Conservation (phyloP, 352 stramenopile species). For the Pythium aristosporum region DNA sequence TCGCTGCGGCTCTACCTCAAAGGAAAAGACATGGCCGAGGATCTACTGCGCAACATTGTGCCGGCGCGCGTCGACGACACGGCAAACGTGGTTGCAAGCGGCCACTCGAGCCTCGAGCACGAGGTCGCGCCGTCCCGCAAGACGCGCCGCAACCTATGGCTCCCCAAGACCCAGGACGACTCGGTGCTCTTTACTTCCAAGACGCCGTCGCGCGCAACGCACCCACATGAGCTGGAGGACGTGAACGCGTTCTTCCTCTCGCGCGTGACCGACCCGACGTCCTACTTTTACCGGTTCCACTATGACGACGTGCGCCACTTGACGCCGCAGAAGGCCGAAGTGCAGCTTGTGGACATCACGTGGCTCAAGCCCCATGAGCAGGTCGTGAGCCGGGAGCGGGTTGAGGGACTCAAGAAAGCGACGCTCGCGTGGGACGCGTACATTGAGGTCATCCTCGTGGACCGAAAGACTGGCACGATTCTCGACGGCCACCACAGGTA, state of each 20-base stretch:
- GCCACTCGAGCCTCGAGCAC: constrained; percentile 56
- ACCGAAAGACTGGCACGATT: constrained; percentile 76
- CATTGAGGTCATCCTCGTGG: constrained; percentile 77
- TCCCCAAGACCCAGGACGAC: constrained; percentile 76
- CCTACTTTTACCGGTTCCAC: constrained; percentile 86
- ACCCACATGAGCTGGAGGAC: constrained; percentile 30
- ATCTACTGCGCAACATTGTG: constrained; percentile 65
- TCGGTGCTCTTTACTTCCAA: constrained; percentile 47
- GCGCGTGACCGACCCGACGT: constrained; percentile 79
- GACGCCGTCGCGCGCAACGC: constrained; percentile 3
- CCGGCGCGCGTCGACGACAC: constrained; percentile 56
- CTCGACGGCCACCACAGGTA: constrained; percentile 85
- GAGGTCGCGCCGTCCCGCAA: constrained; percentile 63
- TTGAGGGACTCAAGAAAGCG: constrained; percentile 73
- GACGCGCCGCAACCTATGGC: constrained; percentile 70
- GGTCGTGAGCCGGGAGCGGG: constrained; percentile 79
- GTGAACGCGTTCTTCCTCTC: constrained; percentile 79
- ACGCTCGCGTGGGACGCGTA: constrained; percentile 83
- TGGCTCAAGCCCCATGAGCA: constrained; percentile 87
- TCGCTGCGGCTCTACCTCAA: constrained; percentile 80
- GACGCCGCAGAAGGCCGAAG: constrained; percentile 67
- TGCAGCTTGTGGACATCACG: constrained; percentile 76
- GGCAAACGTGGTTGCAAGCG: constrained; percentile 35
- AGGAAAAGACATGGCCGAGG: constrained; percentile 57
- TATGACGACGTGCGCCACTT: constrained; percentile 66